Conservation (phyloP, 2,329 filamentous ascomycete species). For the Amauroascus niger region DNA sequence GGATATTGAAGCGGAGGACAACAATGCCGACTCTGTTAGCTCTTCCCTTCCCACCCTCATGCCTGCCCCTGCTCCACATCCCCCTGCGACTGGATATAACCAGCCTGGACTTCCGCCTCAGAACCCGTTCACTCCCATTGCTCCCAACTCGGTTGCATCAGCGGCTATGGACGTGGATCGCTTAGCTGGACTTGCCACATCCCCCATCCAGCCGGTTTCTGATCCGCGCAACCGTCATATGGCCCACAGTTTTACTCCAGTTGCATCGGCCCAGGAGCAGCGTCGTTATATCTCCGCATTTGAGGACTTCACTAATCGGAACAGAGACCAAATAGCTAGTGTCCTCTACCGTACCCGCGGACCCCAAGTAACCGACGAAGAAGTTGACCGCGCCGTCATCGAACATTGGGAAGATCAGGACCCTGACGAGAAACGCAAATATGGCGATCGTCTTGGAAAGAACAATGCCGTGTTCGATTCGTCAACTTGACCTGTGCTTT, state of each 20-base stretch:
- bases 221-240: constrained; percentile 6
- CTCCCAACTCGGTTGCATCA: constrained; percentile 7
- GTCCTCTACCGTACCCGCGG: constrained; percentile 15
- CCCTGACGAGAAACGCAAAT: constrained; percentile 26
- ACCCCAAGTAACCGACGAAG: constrained; percentile 14
- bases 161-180: constrained; percentile 2
- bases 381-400: constrained; percentile 15
- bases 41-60: constrained; percentile 26
- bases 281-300: constrained; percentile 18
- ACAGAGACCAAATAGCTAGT: constrained; percentile 14
- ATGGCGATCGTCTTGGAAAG: constrained; percentile 15
- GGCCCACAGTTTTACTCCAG: constrained; percentile 7
- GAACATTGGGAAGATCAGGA: constrained; percentile 18
- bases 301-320: constrained; percentile 19
- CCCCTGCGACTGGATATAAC: constrained; percentile 23
- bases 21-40: constrained; percentile 18
- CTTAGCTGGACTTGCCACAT: constrained; percentile 4
- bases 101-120: constrained; percentile 8
- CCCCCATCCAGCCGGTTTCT: constrained; percentile 3
- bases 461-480: constrained; percentile 1
- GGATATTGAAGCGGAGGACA: constrained; percentile 18
- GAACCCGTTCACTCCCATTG: constrained; percentile 7
- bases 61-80: constrained; percentile 21
- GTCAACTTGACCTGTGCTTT: background rate
- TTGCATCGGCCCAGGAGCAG: constrained; percentile 6